Evolutionary conservation across 2,329 filamentous ascomycete genomes (phyloP).

Genomic region (Penicillium sp.): DNA sequence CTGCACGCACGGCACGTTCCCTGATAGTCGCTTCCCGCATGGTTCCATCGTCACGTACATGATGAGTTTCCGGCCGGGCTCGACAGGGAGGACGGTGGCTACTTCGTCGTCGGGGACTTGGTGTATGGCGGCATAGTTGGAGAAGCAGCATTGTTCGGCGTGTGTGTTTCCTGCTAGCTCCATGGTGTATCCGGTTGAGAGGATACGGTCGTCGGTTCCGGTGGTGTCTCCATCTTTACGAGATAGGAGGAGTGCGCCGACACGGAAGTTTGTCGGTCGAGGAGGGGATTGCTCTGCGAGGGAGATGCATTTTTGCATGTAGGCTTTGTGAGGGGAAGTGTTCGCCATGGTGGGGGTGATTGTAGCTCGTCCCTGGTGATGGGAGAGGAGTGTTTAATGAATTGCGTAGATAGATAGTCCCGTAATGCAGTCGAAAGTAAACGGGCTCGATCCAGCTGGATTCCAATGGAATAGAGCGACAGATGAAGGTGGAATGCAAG

Average conservation of each 20-base stretch:
- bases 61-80: conserved; percentile 46
- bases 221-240: conserved; percentile 27
- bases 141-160: conserved; percentile 86
- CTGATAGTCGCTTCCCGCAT: conserved; percentile 45
- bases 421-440: neutral
- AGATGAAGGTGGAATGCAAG: neutral
- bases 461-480: neutral
- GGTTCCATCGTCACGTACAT: conserved; percentile 87
- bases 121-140: conserved; percentile 54
- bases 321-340: conserved; percentile 37
- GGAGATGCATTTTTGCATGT: conserved; percentile 69
- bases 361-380: neutral
- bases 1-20: conserved; percentile 60
- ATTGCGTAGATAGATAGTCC: neutral
- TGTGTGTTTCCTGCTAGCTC: conserved; percentile 92
- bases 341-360: conserved; percentile 16
- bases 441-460: neutral
- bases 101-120: conserved; percentile 34
- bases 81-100: conserved; percentile 39
- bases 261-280: conserved; percentile 85
- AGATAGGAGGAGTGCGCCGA: conserved; percentile 78
- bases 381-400: neutral
- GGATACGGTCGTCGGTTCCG: conserved; percentile 47
- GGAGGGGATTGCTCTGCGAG: conserved; percentile 75
- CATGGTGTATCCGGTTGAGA: conserved; percentile 83